Conservation (phyloP, 129 eudicot genomes). For the Flaveria trinervia region DNA sequence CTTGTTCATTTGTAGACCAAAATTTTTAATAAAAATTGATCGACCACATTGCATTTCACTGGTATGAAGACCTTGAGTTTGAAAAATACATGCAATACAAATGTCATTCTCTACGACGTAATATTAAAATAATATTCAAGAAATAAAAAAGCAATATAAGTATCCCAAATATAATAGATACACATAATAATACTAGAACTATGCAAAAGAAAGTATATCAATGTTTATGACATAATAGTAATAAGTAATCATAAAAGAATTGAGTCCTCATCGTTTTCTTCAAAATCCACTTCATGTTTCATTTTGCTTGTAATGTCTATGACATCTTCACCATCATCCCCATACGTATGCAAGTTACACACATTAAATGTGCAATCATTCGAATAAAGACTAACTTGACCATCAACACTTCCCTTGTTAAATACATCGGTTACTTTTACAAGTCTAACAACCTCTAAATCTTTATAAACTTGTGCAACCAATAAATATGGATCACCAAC, state of each 20-base stretch:
- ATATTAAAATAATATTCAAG: background rate
- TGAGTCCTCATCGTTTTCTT: background rate
- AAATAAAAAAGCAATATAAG: background rate
- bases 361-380: background rate
- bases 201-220: background rate
- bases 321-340: slow-evolving; percentile 19
- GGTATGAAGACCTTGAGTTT: background rate
- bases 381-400: background rate
- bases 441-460: background rate
- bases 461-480: slow-evolving; percentile 12
- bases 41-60: background rate
- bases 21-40: background rate
- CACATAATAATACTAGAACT: background rate
- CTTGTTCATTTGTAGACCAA: background rate
- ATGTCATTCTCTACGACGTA: background rate
- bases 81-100: background rate
- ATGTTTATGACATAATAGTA: background rate
- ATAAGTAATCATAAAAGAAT: background rate
- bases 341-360: background rate
- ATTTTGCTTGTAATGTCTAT: background rate
- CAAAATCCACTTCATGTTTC: background rate
- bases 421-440: background rate
- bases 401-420: slow-evolving; percentile 1
- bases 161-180: background rate
- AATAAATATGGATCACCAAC: background rate